Base-by-base conservation (phyloP, 768 basidiomycete genomes). In the Mycena belliarum region DNA sequence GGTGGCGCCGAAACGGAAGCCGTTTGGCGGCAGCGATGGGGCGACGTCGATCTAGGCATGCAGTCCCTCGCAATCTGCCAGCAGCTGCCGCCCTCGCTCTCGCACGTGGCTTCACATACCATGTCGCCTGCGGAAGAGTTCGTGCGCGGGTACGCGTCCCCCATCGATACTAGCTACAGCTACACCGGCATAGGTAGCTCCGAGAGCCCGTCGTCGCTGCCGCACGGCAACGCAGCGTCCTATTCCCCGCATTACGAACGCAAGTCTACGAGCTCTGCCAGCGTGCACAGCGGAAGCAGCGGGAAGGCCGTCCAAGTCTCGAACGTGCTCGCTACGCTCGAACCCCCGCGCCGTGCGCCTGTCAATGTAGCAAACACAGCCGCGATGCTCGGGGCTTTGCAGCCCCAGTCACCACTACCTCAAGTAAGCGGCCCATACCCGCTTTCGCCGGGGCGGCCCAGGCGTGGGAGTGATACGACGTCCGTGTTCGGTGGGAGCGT, bases 11-110 rank as follows among this genome's bases (percentile, higher is more conserved):
- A 92, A 75, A 93, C 91, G 21, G 66, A 85, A 25, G 76, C 76
- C 0, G 87, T 91, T 11, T 93, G 91, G 91, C 76, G 78, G 66
- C 74, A 76, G 37, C 75, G 91, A 16, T 93, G 85, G 83, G 75
- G 68, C 14, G 88, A 89, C 38, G 86, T 90, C 37, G 86, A 86
- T 60, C 76, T 71, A 29, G 71, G 77, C 3, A 61, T 86, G 42
- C 59, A 66, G 40, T 67, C 63, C 16, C 72, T 82, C 37, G 71
- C 53, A 59, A 74, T 71, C 45, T 68, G 57, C 57, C 76, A 65
- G 50, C 63, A 16, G 63, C 66, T 40, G 63, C 53, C 28, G 23
- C 42, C 32, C 20, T 48, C 57, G 44, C 32, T 56, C 33, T 14
- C 18, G 12, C n/a, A n/a, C n/a, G 4, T 35, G 12, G 11, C 33